phyloP scores from a whole-genome alignment of 768 basidiomycete genomes.

The Suillus subluteus region DNA sequence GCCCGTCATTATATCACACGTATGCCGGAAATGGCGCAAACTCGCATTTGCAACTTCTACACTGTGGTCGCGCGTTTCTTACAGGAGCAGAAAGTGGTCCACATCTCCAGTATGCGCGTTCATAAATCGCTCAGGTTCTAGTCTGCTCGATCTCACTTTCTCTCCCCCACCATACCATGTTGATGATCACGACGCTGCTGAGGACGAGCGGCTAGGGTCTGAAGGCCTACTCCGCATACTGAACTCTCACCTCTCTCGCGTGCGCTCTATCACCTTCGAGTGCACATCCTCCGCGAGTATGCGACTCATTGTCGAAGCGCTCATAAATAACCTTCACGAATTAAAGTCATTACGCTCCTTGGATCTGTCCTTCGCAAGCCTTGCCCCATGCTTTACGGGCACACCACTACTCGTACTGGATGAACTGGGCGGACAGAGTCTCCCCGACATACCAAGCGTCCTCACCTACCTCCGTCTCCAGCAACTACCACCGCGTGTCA shows the following conservation, averaged over 20 bases:
- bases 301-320: constrained; percentile 26
- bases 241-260: constrained; percentile 27
- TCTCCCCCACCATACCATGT: constrained; percentile 22
- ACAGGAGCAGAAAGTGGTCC: constrained; percentile 29
- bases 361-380: constrained; percentile 30
- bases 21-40: constrained; percentile 53
- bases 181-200: constrained; percentile 22
- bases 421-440: constrained; percentile 16
- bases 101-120: constrained; percentile 31
- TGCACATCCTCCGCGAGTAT: constrained; percentile 35
- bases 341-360: constrained; percentile 29
- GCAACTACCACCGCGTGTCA: constrained; percentile 43
- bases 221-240: constrained; percentile 29
- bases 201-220: constrained; percentile 19
- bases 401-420: constrained; percentile 29
- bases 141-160: constrained; percentile 41
- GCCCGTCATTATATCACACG: constrained; percentile 49
- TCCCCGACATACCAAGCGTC: constrained; percentile 8
- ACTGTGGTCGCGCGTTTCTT: constrained; percentile 49
- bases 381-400: constrained; percentile 31
- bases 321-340: constrained; percentile 21
- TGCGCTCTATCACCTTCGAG: constrained; percentile 39
- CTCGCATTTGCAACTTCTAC: constrained; percentile 45
- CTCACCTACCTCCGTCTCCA: constrained; percentile 43
- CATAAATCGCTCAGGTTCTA: constrained; percentile 38